A percentile compares a stretch with the other conserved stretches of the same genome.
Evolutionary conservation across 1,284 basidiomycete genomes (phyloP).

Genomic region (Cutaneotrichosporon spelunceum): DNA sequence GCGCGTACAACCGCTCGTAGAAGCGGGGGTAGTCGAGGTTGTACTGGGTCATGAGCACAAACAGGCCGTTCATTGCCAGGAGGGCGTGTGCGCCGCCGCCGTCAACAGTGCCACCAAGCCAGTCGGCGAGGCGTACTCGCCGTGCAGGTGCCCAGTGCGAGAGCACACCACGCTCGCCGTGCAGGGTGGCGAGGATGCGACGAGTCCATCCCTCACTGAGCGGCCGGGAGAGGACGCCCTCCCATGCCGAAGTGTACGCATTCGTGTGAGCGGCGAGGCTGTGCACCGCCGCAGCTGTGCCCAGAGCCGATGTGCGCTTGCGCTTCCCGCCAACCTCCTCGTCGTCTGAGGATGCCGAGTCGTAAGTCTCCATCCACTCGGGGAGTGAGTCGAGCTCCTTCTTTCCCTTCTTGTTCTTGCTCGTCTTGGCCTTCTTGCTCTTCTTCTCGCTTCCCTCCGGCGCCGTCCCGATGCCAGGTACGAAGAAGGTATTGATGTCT

Average conservation of each 20-base stretch:
- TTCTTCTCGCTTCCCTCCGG: slow-evolving; percentile 45
- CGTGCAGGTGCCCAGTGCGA: slow-evolving; percentile 45
- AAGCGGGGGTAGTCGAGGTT: slow-evolving; percentile 97
- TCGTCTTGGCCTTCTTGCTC: slow-evolving; percentile 43
- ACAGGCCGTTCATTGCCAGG: slow-evolving; percentile 86
- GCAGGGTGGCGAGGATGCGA: slow-evolving; percentile 41
- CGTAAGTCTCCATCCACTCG: slow-evolving; percentile 53
- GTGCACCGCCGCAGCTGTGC: slow-evolving; percentile 39
- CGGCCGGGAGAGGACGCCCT: slow-evolving; percentile 30
- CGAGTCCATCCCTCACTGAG: slow-evolving; percentile 40
- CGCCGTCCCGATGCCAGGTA: slow-evolving; percentile 65
- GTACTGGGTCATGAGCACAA: slow-evolving; percentile 85
- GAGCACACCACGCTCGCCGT: slow-evolving; percentile 47
- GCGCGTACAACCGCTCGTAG: slow-evolving; percentile 87
- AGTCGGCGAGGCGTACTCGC: slow-evolving; percentile 84
- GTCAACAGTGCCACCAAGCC: slow-evolving; percentile 84
- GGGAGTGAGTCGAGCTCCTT: slow-evolving; percentile 38
- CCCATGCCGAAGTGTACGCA: slow-evolving; percentile 42
- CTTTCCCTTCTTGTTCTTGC: slow-evolving; percentile 51
- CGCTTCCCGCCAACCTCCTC: slow-evolving; percentile 44
- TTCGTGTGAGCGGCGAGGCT: slow-evolving; percentile 33
- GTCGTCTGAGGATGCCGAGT: slow-evolving; percentile 50
- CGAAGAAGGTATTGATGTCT: slow-evolving; percentile 84
- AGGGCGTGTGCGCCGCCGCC: slow-evolving; percentile 81
- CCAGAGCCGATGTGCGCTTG: slow-evolving; percentile 37